phyloP scores from a whole-genome alignment of 495 filamentous ascomycete genomes.

The Penicillium chermesinum region DNA sequence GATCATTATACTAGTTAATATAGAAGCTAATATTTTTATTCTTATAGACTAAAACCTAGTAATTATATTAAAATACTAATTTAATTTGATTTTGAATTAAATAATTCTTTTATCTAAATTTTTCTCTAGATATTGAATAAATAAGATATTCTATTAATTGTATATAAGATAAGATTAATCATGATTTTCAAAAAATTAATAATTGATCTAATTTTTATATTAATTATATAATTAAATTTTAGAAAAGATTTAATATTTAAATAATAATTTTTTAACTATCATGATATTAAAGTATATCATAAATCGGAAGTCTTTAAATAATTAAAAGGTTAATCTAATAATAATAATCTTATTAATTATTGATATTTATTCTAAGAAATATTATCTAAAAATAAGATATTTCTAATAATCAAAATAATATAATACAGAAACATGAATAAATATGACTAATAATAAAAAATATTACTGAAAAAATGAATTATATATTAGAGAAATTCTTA shows the following conservation, averaged over 20 bases:
- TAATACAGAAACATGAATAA: background rate
- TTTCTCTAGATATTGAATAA: too few relatives aligned
- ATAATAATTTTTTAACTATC: background rate
- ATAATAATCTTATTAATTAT: background rate
- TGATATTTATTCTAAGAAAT: background rate
- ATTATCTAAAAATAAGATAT: background rate
- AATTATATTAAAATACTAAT: too few relatives aligned
- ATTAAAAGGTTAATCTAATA: background rate
- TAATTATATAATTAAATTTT: too few relatives aligned
- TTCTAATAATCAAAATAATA: background rate
- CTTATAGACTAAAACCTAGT: too few relatives aligned
- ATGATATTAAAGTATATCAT: background rate
- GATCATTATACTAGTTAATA: background rate
- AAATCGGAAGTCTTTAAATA: background rate
- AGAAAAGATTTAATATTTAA: too few relatives aligned
- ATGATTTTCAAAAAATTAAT: too few relatives aligned
- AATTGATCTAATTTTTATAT: too few relatives aligned
- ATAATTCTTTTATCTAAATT: too few relatives aligned
- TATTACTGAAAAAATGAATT: background rate
- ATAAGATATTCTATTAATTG: too few relatives aligned
- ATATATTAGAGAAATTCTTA: background rate
- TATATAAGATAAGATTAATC: too few relatives aligned
- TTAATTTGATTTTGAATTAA: too few relatives aligned
- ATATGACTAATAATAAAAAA: background rate
- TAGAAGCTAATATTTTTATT: too few relatives aligned